Evolutionary conservation across 257 asterid species (phyloP).

Genomic region (Mentha longifolia): DNA sequence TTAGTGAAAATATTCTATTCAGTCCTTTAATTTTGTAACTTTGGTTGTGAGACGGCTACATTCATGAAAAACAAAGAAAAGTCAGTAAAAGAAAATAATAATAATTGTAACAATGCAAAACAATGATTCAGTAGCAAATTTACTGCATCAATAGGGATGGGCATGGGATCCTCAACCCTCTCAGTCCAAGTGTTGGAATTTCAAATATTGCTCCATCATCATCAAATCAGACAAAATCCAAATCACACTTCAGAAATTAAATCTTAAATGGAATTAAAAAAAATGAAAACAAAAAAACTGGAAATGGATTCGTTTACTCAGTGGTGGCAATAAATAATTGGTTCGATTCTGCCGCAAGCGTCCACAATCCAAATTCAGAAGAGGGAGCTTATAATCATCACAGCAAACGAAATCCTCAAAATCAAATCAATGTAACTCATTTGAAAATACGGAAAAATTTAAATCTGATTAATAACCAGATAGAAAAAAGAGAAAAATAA

Average conservation of each 20-base stretch:
- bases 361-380: constrained; percentile 84
- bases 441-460: background rate
- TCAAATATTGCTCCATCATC: constrained; percentile 51
- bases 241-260: background rate
- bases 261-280: background rate
- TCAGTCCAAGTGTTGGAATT: constrained; percentile 79
- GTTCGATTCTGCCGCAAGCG: constrained; percentile 92
- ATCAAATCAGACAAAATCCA: constrained; percentile 20
- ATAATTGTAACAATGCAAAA: too few species aligned
- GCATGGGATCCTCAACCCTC: constrained; percentile 26
- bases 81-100: too few species aligned
- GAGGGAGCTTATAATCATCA: constrained; percentile 96
- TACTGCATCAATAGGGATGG: constrained; percentile 48
- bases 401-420: constrained; percentile 40
- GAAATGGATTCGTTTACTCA: constrained; percentile 43
- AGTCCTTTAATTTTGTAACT: too few species aligned
- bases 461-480: background rate
- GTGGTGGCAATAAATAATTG: constrained; percentile 60
- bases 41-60: too few species aligned
- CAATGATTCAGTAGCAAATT: constrained; percentile 48
- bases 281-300: background rate
- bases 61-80: too few species aligned
- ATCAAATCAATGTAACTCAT: background rate
- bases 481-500: background rate
- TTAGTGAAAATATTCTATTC: too few species aligned